Percentiles rank a stretch among this genome's conserved stretches.
These are phyloP conservation scores for Scutellaria minor DNA, from an alignment of 257 asterid species.

Conservation along the genomic window DNA sequence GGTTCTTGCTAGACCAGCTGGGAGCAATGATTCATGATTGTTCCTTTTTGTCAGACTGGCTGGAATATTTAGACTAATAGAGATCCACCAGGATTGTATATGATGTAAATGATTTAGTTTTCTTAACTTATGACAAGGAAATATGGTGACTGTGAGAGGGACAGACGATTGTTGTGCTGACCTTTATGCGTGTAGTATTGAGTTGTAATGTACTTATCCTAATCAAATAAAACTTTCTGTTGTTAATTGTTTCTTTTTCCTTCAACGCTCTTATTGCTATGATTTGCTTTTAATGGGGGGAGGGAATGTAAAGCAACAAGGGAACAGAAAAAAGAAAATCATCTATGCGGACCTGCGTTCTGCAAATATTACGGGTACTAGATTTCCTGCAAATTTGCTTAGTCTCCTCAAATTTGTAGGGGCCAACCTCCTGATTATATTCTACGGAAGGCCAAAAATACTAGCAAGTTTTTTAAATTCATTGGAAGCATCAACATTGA, in stretches of 20 bases:
- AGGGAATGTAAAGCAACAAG: not conserved
- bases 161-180: not conserved
- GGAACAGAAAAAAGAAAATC: not conserved
- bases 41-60: not conserved
- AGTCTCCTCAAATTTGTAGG: slow-evolving; percentile 55
- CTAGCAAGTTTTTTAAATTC: slow-evolving; percentile 90
- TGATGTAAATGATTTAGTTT: not conserved
- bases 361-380: slow-evolving; percentile 35
- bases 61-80: not conserved
- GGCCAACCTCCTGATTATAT: slow-evolving; percentile 95
- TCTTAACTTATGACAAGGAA: not conserved
- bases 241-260: not conserved
- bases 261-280: not conserved
- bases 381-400: slow-evolving; percentile 40
- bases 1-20: no score
- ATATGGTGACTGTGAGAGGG: not conserved
- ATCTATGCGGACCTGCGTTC: slow-evolving; percentile 28
- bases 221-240: not conserved
- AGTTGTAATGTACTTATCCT: not conserved
- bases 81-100: not conserved
- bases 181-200: not conserved
- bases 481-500: slow-evolving; percentile 76
- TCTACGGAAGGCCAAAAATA: slow-evolving; percentile 80
- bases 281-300: not conserved
- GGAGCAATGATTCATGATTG: no score